Percentiles rank a stretch among this genome's conserved stretches.
Conservation (phyloP, 495 filamentous ascomycete genomes). For the Penicillium simplicissimum region DNA sequence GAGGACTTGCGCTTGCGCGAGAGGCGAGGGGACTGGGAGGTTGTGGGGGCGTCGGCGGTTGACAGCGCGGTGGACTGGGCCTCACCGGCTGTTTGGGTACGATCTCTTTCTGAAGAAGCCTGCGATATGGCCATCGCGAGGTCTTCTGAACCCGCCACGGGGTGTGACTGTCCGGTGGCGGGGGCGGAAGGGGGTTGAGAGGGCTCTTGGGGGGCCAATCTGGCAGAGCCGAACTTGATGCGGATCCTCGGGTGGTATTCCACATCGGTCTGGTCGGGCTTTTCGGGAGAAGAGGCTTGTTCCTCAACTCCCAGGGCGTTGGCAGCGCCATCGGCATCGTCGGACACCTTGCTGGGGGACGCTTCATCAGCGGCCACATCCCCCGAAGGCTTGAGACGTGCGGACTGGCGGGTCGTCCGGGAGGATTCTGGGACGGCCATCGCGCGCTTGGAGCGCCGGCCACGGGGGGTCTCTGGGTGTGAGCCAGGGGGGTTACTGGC, state of each 20-base stretch:
- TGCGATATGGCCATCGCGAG: neutral
- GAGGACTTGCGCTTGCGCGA: slow-evolving; percentile 36
- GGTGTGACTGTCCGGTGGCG: neutral
- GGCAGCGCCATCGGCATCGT: slow-evolving; percentile 1
- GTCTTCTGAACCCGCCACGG: neutral
- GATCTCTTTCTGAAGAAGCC: neutral
- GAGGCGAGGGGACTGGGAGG: slow-evolving; percentile 18
- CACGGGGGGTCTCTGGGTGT: slow-evolving; percentile 26
- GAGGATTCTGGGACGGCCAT: slow-evolving; percentile 40
- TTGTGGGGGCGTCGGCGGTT: neutral
- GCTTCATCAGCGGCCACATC: slow-evolving; percentile 21
- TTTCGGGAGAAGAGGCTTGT: neutral
- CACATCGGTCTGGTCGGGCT: slow-evolving; percentile 1
- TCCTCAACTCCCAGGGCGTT: slow-evolving; percentile 12
- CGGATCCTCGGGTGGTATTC: slow-evolving; percentile 8
- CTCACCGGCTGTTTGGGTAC: neutral
- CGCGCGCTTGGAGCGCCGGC: slow-evolving; percentile 22
- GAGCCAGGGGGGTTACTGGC: slow-evolving; percentile 18
- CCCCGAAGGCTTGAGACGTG: slow-evolving; percentile 32
- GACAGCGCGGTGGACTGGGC: neutral
- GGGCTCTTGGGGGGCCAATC: neutral
- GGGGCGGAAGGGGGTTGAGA: neutral
- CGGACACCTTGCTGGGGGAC: slow-evolving; percentile 22
- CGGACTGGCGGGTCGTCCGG: slow-evolving; percentile 41
- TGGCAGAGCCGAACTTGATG: slow-evolving; percentile 10